Evolutionary conservation across 345 rosid genomes (phyloP), one percentile per base, ranked within the genome.

Genomic region (Acer campestre): DNA sequence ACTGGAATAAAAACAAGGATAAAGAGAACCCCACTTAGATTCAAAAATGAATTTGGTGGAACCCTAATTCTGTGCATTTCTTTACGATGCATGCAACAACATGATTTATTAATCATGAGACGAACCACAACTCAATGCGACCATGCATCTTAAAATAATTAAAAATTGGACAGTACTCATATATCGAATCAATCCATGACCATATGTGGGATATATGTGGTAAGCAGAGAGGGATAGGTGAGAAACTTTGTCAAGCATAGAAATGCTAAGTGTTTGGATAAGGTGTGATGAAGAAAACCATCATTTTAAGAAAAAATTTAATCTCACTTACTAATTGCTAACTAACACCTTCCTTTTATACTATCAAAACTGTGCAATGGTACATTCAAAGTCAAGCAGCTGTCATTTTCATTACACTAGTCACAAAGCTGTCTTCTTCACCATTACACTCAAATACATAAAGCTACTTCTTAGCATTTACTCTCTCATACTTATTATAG

Each of bases 61-160:
- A 5, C 49, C 62, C 18, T 31, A 16, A 14, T 40, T 56, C 22
- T 38, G 31, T 44, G 2, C 6, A 23, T 27, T 61, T 22, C 27
- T 51, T 59, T 40, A 12, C 64, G 56, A 71, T 56, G 27, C 25
- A 31, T 12, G 59, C 4, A 13, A 14, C 38, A 8, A 16, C 16
- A 16, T 64, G 10, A 10, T n/a, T 6, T 65, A 16, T 29, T 31
- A 40, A 65, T 16, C 48, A 65, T 65, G 46, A 31, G 44, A 65
- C 10, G 22, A 44, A 64, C 22, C 68, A 75, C 17, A 68, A 67
- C 42, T 69, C 68, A 73, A 62, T 40, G 27, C 22, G 18, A 38
- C 78, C 16, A 51, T n/a, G 62, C 23, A 61, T 59, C 40, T 12
- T 10, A 16, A 9, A 53, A 73, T 27, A 64, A 13, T 14, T 65